Conservation (phyloP, 2,329 filamentous ascomycete genomes). For the Cladophialophora immunda region DNA sequence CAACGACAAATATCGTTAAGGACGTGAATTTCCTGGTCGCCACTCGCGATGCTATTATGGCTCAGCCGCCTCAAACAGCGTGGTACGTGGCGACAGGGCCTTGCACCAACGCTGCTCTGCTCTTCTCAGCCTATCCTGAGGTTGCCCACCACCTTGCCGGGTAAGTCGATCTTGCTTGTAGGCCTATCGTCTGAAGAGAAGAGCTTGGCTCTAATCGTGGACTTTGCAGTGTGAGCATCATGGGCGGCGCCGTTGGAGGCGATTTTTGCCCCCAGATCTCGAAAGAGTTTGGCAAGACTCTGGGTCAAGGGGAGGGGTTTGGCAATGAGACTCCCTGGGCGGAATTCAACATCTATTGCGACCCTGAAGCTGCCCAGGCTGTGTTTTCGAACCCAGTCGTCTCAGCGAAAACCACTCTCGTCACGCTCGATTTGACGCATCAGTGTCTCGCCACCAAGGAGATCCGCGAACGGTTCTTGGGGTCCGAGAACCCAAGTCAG, state of each 20-base stretch:
- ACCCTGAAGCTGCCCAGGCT: conserved; percentile 82
- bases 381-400: conserved; percentile 76
- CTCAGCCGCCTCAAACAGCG: conserved; percentile 67
- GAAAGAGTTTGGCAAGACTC: conserved; percentile 66
- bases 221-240: conserved; percentile 70
- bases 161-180: conserved; percentile 4
- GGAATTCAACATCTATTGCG: conserved; percentile 90
- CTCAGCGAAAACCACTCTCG: conserved; percentile 77
- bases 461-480: conserved; percentile 75
- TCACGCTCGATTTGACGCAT: conserved; percentile 87
- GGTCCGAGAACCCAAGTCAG: conserved; percentile 57
- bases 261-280: conserved; percentile 77
- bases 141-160: conserved; percentile 77
- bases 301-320: conserved; percentile 47
- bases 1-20: conserved; percentile 67
- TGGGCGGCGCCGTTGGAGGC: conserved; percentile 87
- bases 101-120: conserved; percentile 81
- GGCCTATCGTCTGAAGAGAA: background rate
- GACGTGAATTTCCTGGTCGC: conserved; percentile 70
- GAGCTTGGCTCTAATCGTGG: conserved; percentile 1
- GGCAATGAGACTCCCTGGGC: conserved; percentile 69
- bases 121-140: conserved; percentile 79
- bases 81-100: conserved; percentile 89
- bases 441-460: conserved; percentile 79
- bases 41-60: conserved; percentile 59